These are phyloP conservation scores for Rhexocercosporidium sp. DNA, from an alignment of 2,329 filamentous ascomycete genomes.

Conservation along the genomic window DNA sequence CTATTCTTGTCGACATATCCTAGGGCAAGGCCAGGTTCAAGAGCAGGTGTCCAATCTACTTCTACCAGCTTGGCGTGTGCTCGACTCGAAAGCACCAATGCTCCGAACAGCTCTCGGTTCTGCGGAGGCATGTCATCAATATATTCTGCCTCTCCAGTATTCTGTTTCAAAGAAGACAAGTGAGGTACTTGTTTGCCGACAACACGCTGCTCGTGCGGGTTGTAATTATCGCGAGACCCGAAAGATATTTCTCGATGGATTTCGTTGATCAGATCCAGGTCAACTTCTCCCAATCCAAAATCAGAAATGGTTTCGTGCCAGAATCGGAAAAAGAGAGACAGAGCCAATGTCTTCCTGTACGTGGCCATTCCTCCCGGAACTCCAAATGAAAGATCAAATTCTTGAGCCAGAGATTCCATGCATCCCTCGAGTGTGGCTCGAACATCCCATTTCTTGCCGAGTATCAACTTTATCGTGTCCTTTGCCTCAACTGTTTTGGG, in stretches of 20 bases:
- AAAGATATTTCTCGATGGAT: constrained; percentile 82
- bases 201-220: constrained; percentile 79
- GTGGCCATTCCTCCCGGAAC: constrained; percentile 97
- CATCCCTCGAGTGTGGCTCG: constrained; percentile 81
- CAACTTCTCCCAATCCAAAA: constrained; percentile 59
- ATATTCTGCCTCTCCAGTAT: constrained; percentile 91
- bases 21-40: constrained; percentile 69
- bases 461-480: constrained; percentile 72
- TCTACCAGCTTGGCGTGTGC: constrained; percentile 83
- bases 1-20: constrained; percentile 83
- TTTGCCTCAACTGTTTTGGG: constrained; percentile 83
- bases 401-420: constrained; percentile 81
- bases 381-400: constrained; percentile 85
- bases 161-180: constrained; percentile 88
- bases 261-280: constrained; percentile 78
- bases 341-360: constrained; percentile 84
- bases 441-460: constrained; percentile 79
- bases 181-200: constrained; percentile 84
- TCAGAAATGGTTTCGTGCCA: constrained; percentile 82
- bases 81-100: constrained; percentile 83
- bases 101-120: constrained; percentile 86
- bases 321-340: constrained; percentile 95
- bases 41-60: constrained; percentile 74
- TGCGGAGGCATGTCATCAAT: constrained; percentile 89
- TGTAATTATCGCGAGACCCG: constrained; percentile 74